A percentile compares a stretch with the other conserved stretches of the same genome.
These are phyloP conservation scores for Shiraia bambusicola DNA, from an alignment of 2,329 filamentous ascomycete species.

Conservation along the genomic window DNA sequence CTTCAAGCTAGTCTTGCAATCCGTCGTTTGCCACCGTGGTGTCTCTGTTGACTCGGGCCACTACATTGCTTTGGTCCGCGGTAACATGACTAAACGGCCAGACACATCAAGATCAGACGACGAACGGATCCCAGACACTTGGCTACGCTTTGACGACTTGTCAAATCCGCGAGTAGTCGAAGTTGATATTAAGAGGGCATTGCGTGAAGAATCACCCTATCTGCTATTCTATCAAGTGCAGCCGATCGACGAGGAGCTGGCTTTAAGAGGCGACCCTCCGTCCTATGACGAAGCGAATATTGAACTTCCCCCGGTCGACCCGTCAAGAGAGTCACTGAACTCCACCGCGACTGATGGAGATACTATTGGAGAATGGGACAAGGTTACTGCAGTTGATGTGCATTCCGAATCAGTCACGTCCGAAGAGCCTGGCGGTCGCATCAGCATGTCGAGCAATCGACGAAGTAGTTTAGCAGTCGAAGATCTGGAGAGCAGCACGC, in stretches of 20 bases:
- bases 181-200: conserved; percentile 74
- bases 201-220: conserved; percentile 89
- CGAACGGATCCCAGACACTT: conserved; percentile 52
- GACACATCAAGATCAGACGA: conserved; percentile 51
- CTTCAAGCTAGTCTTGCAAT: conserved; percentile 90
- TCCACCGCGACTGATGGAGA: conserved; percentile 23
- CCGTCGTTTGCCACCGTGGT: conserved; percentile 88
- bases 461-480: conserved; percentile 47
- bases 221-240: conserved; percentile 94
- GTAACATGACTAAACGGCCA: conserved; percentile 51
- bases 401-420: conserved; percentile 17
- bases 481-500: conserved; percentile 36
- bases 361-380: conserved; percentile 26
- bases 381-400: conserved; percentile 15
- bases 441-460: conserved; percentile 41
- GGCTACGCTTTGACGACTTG: conserved; percentile 95
- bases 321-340: conserved; percentile 34
- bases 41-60: conserved; percentile 84
- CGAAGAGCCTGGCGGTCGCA: conserved; percentile 33
- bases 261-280: conserved; percentile 42
- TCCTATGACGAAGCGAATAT: conserved; percentile 43
- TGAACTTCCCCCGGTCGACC: conserved; percentile 19
- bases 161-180: conserved; percentile 68
- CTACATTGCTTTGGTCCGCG: conserved; percentile 83
- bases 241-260: conserved; percentile 73